A percentile compares a stretch with the other conserved stretches of the same genome.
Conservation (phyloP, 2,329 filamentous ascomycete species). For the Fusarium multiceps region DNA sequence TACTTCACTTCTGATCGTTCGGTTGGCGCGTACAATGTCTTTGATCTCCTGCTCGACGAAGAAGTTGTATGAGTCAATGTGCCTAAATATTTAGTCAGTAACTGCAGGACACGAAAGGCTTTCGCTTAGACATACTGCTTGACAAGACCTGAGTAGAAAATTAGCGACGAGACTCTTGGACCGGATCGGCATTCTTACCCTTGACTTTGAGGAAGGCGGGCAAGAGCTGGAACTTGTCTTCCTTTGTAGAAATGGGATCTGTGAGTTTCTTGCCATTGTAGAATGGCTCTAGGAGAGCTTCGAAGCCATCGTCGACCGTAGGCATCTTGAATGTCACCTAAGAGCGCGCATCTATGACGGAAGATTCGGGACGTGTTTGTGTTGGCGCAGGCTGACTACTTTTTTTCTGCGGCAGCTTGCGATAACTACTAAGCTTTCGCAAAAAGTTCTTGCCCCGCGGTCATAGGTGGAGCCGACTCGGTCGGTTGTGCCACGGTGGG, state of each 20-base stretch:
- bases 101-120: not conserved
- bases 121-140: conserved; percentile 74
- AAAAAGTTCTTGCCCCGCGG: conserved; percentile 50
- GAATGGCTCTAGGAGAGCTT: conserved; percentile 73
- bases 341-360: conserved; percentile 46
- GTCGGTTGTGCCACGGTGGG: conserved; percentile 44
- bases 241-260: conserved; percentile 71
- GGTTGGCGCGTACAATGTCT: conserved; percentile 93
- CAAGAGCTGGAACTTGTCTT: conserved; percentile 96
- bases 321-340: conserved; percentile 60
- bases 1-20: conserved; percentile 88
- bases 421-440: conserved; percentile 43
- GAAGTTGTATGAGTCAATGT: conserved; percentile 99
- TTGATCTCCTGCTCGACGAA: conserved; percentile 97
- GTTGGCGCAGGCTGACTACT: conserved; percentile 30
- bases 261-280: conserved; percentile 76
- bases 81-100: conserved; percentile 55
- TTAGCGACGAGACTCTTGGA: conserved; percentile 39
- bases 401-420: conserved; percentile 40
- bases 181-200: conserved; percentile 57
- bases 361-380: conserved; percentile 24
- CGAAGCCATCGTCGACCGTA: conserved; percentile 70
- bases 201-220: conserved; percentile 99
- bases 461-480: conserved; percentile 43
- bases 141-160: conserved; percentile 69